phyloP scores from a whole-genome alignment of 2,329 filamentous ascomycete species.

The Fusarium mangiferae region DNA sequence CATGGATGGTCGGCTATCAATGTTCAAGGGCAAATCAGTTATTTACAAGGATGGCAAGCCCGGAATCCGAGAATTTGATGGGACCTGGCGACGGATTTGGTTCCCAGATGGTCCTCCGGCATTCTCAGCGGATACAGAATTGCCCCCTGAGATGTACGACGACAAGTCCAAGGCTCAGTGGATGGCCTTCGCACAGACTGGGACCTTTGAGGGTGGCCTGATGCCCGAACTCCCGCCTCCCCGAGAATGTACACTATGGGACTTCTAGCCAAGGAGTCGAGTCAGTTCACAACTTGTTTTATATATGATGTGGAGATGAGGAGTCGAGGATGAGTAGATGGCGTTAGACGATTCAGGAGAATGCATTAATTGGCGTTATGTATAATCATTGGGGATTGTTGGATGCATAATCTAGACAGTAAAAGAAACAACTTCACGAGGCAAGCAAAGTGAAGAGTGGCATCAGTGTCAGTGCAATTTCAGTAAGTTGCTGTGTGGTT shows the following conservation, averaged over 20 bases:
- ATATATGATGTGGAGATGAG: constrained; percentile 67
- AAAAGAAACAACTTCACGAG: background rate
- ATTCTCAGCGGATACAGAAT: constrained; percentile 72
- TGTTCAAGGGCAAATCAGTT: constrained; percentile 73
- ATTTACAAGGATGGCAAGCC: constrained; percentile 64
- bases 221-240: constrained; percentile 84
- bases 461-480: background rate
- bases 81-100: constrained; percentile 73
- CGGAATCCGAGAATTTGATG: constrained; percentile 62
- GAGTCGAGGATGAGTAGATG: constrained; percentile 13
- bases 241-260: constrained; percentile 78
- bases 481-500: background rate
- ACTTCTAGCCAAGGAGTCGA: constrained; percentile 63
- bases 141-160: constrained; percentile 66
- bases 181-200: constrained; percentile 70
- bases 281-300: constrained; percentile 57
- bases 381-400: constrained; percentile 6
- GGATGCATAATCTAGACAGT: constrained; percentile 23
- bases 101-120: constrained; percentile 76
- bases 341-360: constrained; percentile 34
- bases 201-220: constrained; percentile 73
- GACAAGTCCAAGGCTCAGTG: constrained; percentile 72
- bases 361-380: constrained; percentile 35
- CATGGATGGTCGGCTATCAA: constrained; percentile 58
- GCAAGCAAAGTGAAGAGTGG: background rate